A percentile compares a stretch with the other conserved stretches of the same genome.
Evolutionary conservation across 2,329 filamentous ascomycete species (phyloP).

Genomic region (Monilinia laxa): DNA sequence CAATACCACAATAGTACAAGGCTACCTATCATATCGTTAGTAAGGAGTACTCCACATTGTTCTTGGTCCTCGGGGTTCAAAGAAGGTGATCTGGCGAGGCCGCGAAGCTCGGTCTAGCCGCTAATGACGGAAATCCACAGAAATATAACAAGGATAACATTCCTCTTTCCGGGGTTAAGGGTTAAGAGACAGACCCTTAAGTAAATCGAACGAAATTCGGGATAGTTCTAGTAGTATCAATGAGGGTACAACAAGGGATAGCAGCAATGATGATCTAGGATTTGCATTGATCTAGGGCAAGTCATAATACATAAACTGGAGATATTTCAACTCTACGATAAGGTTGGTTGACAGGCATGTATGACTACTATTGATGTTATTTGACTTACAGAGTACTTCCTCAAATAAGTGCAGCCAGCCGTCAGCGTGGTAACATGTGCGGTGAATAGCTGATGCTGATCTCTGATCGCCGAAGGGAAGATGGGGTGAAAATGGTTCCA

Average conservation of each 20-base stretch:
- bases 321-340: not conserved
- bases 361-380: not conserved
- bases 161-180: not conserved
- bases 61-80: not conserved
- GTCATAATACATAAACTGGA: not conserved
- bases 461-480: slow-evolving; percentile 7
- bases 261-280: not conserved
- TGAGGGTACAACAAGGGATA: not conserved
- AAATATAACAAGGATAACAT: not conserved
- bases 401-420: not conserved
- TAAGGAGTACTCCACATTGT: not conserved
- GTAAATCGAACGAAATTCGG: not conserved
- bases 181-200: not conserved
- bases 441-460: not conserved
- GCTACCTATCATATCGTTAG: too few species aligned
- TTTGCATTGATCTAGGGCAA: not conserved
- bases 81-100: not conserved
- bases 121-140: not conserved
- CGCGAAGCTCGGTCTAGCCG: not conserved
- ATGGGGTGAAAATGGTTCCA: slow-evolving; percentile 3
- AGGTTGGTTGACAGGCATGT: slow-evolving; percentile 3
- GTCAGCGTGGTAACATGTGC: not conserved
- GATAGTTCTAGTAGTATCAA: not conserved
- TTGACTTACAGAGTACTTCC: not conserved
- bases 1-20: not conserved